These are phyloP conservation scores for Globomyces sp. DNA, from an alignment of 371 early-diverging fungal species.

Conservation along the genomic window DNA sequence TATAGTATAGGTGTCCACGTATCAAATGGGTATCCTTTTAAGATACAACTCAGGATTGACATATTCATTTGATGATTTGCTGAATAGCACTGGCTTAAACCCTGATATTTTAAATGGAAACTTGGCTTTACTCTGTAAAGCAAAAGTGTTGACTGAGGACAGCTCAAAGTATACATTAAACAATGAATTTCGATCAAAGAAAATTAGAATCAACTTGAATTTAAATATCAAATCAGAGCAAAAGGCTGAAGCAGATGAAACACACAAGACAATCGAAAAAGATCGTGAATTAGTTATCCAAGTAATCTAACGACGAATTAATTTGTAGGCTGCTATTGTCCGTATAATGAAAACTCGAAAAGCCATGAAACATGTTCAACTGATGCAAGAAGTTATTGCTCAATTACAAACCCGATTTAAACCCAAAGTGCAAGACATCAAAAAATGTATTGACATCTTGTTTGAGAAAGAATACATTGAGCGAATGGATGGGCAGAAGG, in stretches of 20 bases:
- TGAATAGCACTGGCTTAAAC: slow-evolving; percentile 66
- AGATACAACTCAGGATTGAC: slow-evolving; percentile 71
- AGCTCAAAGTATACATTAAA: slow-evolving; percentile 64
- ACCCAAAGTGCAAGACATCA: slow-evolving; percentile 89
- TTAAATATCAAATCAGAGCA: slow-evolving; percentile 77
- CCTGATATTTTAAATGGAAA: slow-evolving; percentile 67
- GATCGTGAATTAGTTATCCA: slow-evolving; percentile 90
- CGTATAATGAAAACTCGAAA: slow-evolving; percentile 96
- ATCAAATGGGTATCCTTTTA: slow-evolving; percentile 87
- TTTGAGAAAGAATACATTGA: slow-evolving; percentile 95
- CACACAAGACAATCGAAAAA: slow-evolving; percentile 82
- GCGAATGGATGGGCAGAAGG: slow-evolving; percentile 79
- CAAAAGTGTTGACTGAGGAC: slow-evolving; percentile 61
- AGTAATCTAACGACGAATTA: slow-evolving; percentile 34
- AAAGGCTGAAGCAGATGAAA: slow-evolving; percentile 83
- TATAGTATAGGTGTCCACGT: slow-evolving; percentile 54
- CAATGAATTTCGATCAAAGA: slow-evolving; percentile 85
- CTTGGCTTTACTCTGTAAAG: slow-evolving; percentile 75
- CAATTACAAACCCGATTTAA: slow-evolving; percentile 89
- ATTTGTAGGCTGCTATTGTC: slow-evolving; percentile 85
- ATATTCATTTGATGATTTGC: slow-evolving; percentile 66
- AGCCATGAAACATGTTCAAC: slow-evolving; percentile 77
- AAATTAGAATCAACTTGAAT: slow-evolving; percentile 81
- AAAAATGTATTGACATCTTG: slow-evolving; percentile 92
- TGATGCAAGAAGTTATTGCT: slow-evolving; percentile 86